A percentile compares a stretch with the other conserved stretches of the same genome.
These are phyloP conservation scores for Starmerella gropengiesseri DNA, from an alignment of 805 yeast species.

Conservation along the genomic window DNA sequence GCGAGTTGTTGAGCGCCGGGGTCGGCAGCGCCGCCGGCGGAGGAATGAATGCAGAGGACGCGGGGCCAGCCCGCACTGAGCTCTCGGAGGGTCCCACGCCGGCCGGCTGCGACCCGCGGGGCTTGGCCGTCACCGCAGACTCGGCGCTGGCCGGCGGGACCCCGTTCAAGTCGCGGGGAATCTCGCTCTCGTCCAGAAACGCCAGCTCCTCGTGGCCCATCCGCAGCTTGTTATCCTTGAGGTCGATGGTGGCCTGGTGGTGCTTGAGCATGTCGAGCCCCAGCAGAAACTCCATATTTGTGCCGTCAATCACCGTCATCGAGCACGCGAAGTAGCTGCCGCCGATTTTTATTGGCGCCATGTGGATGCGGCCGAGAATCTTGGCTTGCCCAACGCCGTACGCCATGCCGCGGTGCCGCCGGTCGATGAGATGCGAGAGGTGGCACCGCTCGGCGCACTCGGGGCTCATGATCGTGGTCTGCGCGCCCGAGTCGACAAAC, in stretches of 20 bases:
- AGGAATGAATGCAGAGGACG: not conserved
- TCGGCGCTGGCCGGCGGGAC: conserved; percentile 21
- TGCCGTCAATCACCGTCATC: conserved; percentile 56
- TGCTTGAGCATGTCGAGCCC: conserved; percentile 88
- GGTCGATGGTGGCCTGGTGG: conserved; percentile 73
- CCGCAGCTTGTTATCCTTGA: conserved; percentile 50
- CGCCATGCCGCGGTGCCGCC: conserved; percentile 69
- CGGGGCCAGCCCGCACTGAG: conserved; percentile 43
- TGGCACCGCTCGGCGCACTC: conserved; percentile 63
- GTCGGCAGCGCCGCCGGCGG: conserved; percentile 46
- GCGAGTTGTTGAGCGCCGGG: conserved; percentile 30
- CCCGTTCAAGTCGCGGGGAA: conserved; percentile 34
- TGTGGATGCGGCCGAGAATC: conserved; percentile 76
- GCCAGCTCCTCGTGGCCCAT: conserved; percentile 64
- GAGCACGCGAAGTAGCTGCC: conserved; percentile 52
- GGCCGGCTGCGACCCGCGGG: conserved; percentile 19
- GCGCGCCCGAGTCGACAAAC: conserved; percentile 95
- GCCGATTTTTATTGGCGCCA: conserved; percentile 75
- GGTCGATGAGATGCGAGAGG: conserved; percentile 63
- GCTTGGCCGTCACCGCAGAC: not conserved
- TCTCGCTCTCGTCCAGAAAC: conserved; percentile 64
- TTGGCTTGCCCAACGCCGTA: conserved; percentile 78
- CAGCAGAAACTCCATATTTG: conserved; percentile 50
- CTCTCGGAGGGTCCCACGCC: too few relatives aligned
- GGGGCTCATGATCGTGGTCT: conserved; percentile 70